Base-by-base conservation (phyloP, 2,329 filamentous ascomycete genomes). In the Daldinia sp. region DNA sequence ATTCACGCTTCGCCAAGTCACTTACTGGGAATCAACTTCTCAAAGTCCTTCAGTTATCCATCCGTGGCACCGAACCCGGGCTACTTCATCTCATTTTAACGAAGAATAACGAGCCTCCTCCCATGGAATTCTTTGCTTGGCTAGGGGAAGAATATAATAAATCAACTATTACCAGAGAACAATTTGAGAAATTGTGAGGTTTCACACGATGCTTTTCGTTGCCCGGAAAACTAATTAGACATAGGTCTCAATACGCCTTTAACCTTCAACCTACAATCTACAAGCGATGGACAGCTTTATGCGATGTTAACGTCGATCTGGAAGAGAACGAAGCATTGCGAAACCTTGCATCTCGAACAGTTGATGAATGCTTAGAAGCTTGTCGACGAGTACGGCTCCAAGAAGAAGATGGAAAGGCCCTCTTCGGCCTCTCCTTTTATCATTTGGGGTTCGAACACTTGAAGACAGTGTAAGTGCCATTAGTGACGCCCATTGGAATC, bases 321-420 rank as follows among this genome's bases (percentile, higher is more conserved):
- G 64, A 64, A 19, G 27, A 35, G 13, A 47, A 35, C 7, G 48
- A 55, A 15, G 49, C 60, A 21, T 21, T 67, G 15, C 51, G 47
- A 17, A 23, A 45, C 11, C n/a, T 64, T 6, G 43, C 58, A 17
- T 52, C 54, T 4, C 27, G 25, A 27, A 29, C 58, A 1, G 30
- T 61, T 9, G 41, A 64, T 7, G 30, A 35, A 5, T 23, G 30
- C 34, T 32, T 65, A 5, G 34, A 43, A 15, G 19, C 1, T 15
- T 57, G 32, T 17, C 27, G 41, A 13, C 8, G 7, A 9, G 3
- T n/a, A 19, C 29, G 17, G 1, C 47, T 66, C 8, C 43, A 39
- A 15, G 67, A 64, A 8, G 59, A 67, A 29, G 67, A 70, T n/a
- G 68, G 67, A 2, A 34, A 39, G 15, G 63, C 65, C 15, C 25